These are phyloP conservation scores for Fonsecaea multimorphosa DNA, from an alignment of 2,329 filamentous ascomycete species.

Conservation along the genomic window DNA sequence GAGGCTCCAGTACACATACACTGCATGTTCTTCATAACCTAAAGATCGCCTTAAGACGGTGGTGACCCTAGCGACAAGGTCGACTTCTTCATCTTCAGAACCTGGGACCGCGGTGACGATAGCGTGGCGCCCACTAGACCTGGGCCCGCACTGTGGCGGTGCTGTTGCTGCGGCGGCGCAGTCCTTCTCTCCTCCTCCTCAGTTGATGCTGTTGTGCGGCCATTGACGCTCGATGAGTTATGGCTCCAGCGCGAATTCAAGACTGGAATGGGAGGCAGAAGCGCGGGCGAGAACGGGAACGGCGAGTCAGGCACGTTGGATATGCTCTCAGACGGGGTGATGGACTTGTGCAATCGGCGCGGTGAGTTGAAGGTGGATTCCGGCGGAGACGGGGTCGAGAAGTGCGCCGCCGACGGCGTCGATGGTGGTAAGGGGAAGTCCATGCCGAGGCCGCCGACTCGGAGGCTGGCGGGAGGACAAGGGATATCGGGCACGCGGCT, in stretches of 20 bases:
- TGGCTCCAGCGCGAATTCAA: slow-evolving; percentile 30
- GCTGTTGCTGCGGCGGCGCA: neutral
- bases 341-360: slow-evolving; percentile 25
- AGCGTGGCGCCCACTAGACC: neutral
- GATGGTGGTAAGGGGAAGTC: slow-evolving; percentile 7
- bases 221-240: slow-evolving; percentile 27
- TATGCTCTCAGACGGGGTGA: slow-evolving; percentile 32
- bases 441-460: neutral
- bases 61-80: neutral
- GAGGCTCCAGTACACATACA: too few relatives aligned
- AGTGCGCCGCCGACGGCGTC: slow-evolving; percentile 20
- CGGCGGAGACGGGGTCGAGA: slow-evolving; percentile 15
- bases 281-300: slow-evolving; percentile 16
- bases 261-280: slow-evolving; percentile 8
- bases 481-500: slow-evolving; percentile 4
- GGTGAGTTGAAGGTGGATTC: slow-evolving; percentile 14
- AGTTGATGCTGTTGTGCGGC: neutral
- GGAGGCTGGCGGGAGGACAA: neutral
- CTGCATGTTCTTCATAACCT: too few relatives aligned
- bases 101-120: neutral
- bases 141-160: neutral
- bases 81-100: neutral
- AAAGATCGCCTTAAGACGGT: neutral
- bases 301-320: slow-evolving; percentile 34
- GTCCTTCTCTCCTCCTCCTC: neutral